Percentiles rank a stretch among this genome's conserved stretches.
Evolutionary conservation across 176 grass and related monocot species (phyloP).

Genomic region (Lolium perenne): DNA sequence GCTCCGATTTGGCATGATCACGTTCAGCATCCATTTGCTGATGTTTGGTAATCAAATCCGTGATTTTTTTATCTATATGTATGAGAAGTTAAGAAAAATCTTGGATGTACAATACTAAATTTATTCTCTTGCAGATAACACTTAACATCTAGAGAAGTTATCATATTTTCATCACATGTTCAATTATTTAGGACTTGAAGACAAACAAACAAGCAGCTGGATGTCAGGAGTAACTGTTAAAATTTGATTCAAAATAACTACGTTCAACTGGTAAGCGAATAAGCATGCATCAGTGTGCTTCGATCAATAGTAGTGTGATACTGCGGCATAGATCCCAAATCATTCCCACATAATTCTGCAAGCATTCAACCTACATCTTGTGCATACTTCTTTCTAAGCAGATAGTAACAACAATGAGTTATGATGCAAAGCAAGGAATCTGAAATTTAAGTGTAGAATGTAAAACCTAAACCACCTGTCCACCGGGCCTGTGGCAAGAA

Average conservation of each 20-base stretch:
- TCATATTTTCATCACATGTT: conserved; percentile 2
- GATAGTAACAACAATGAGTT: background rate
- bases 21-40: conserved; percentile 96
- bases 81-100: conserved; percentile 79
- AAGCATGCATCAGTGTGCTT: background rate
- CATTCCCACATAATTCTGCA: conserved; percentile 19
- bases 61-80: conserved; percentile 98
- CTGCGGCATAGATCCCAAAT: conserved; percentile 1
- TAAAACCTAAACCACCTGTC: background rate
- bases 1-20: conserved; percentile 77
- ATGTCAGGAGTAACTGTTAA: background rate
- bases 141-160: conserved; percentile 27
- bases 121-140: conserved; percentile 28
- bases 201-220: conserved; percentile 27
- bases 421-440: conserved; percentile 4
- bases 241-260: background rate
- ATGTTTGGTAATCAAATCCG: conserved; percentile 83
- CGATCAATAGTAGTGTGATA: background rate
- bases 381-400: conserved; percentile 6
- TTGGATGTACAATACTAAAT: background rate
- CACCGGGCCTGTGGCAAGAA: background rate
- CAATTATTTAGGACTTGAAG: conserved; percentile 29
- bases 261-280: background rate
- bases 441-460: conserved; percentile 5
- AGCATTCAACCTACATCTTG: conserved; percentile 10